phyloP scores from a whole-genome alignment of 202 grass and related monocot species.

The Zoysia matrella region DNA sequence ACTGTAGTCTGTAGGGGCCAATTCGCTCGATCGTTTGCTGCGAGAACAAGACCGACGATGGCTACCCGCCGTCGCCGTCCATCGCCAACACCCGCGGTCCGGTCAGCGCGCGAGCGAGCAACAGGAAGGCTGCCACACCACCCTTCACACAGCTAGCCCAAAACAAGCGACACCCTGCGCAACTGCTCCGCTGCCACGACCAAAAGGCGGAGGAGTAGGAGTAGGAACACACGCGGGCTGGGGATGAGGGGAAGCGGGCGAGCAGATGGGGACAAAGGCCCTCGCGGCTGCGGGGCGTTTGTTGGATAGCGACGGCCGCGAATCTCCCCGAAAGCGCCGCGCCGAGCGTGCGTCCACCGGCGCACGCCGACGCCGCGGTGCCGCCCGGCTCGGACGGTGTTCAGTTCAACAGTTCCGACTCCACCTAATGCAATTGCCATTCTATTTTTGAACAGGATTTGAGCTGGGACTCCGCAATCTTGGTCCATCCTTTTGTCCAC shows the following conservation, averaged over 20 bases:
- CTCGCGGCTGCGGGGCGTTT: neutral
- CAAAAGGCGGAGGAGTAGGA: neutral
- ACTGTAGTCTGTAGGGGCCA: no score
- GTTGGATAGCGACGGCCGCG: conserved; percentile 22
- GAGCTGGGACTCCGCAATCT: no score
- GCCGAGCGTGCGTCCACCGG: neutral
- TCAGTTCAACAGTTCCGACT: no score
- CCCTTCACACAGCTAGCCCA: neutral
- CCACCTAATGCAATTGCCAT: no score
- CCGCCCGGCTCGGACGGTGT: no score
- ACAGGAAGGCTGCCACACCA: neutral
- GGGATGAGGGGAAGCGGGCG: neutral
- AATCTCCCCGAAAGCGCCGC: conserved; percentile 35
- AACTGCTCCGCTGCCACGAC: neutral
- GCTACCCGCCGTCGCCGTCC: neutral
- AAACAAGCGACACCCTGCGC: neutral
- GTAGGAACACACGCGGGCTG: no score
- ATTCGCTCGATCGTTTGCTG: no score
- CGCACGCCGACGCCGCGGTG: no score
- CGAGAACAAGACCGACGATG: no score
- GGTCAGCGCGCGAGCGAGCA: neutral
- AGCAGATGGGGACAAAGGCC: conserved; percentile 1
- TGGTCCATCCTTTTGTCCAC: no score
- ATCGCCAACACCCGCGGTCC: neutral
- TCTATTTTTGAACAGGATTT: no score